Base-by-base conservation (phyloP, 2,329 filamentous ascomycete species). In the Tolypocladium cylindrosporum region DNA sequence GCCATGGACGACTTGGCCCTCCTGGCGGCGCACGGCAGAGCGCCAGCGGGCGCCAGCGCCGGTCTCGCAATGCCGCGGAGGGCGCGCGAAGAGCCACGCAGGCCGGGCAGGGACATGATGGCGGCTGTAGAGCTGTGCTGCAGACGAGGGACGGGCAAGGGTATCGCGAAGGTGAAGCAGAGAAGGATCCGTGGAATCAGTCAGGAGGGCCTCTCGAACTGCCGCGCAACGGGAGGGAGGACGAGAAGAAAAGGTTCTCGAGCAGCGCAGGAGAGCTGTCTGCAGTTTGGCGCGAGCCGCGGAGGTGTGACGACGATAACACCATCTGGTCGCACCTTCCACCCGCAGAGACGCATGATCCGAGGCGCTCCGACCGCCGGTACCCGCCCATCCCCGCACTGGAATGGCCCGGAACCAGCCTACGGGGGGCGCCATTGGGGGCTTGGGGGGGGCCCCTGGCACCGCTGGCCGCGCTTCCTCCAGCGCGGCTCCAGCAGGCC, bases 71-170 rank as follows among this genome's bases (percentile, higher is more conserved):
- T 67, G 69, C 67, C 70, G 63, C 78, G 75, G 58, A 81, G 69
- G 63, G 74, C 74, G 68, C 76, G 73, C 64, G 77, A 74, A 61
- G 77, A 75, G 74, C 77, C 71, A 71, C 77, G 77, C 61, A 82
- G 66, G 59, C 73, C 67, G 51, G 75, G 65, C 62, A 78, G 66
- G 65, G 78, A 78, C 80, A 83, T 83, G 69, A 31, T 37, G 48
- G 31, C 48, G 16, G 48, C 24, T 42, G 41, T 42, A 24, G 42
- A 11, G 48, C 31, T 37, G 48, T n/a, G 42, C 43, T 34, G 39
- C n/a, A 45, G 31, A 24, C 16, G 27, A 24, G 34, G 48, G 27
- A 45, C 27, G 31, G 21, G 48, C 40, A 11, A 42, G 39, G 21
- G 16, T 16, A 53, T 42, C 0, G 19, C 48, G 19, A 52, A 21